phyloP scores from a whole-genome alignment of 208 protist genomes.

The Acanthamoeba polyphaga region DNA sequence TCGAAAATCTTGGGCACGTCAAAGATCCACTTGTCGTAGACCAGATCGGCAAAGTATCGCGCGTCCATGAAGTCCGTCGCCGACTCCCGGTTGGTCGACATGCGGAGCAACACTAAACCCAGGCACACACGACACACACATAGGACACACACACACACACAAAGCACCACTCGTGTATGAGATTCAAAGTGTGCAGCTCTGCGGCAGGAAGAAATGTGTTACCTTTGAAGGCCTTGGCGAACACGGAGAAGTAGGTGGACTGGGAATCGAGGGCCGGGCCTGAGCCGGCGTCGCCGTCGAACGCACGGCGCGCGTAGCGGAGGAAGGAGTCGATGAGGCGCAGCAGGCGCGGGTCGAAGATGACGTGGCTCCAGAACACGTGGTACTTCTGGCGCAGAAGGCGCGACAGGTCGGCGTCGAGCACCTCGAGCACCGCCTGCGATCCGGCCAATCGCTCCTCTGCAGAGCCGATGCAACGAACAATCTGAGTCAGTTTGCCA shows the following conservation, averaged over 20 bases:
- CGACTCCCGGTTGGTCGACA: conserved; percentile 70
- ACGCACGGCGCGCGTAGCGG: conserved; percentile 34
- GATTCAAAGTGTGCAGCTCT: neutral
- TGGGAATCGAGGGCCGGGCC: neutral
- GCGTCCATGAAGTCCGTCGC: conserved; percentile 53
- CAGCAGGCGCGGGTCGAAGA: conserved; percentile 54
- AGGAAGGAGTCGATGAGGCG: conserved; percentile 66
- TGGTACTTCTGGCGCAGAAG: conserved; percentile 51
- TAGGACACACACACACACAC: too few relatives aligned
- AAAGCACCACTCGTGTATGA: too few relatives aligned
- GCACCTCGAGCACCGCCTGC: conserved; percentile 41
- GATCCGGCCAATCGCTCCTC: neutral
- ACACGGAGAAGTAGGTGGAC: conserved; percentile 48
- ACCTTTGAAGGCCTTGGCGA: conserved; percentile 66
- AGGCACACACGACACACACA: too few relatives aligned
- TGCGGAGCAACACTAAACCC: conserved; percentile 59
- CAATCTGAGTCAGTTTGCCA: neutral
- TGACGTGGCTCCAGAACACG: conserved; percentile 76
- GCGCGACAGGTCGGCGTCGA: conserved; percentile 39
- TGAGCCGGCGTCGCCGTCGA: neutral
- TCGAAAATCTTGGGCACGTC: conserved; percentile 76
- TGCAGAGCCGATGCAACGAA: neutral
- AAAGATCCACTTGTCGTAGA: conserved; percentile 73
- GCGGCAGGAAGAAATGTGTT: neutral
- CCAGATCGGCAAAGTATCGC: conserved; percentile 25